A percentile compares a stretch with the other conserved stretches of the same genome.
Evolutionary conservation across 192 early-diverging fungal genomes (phyloP).

Genomic region (Linnemannia zychae): DNA sequence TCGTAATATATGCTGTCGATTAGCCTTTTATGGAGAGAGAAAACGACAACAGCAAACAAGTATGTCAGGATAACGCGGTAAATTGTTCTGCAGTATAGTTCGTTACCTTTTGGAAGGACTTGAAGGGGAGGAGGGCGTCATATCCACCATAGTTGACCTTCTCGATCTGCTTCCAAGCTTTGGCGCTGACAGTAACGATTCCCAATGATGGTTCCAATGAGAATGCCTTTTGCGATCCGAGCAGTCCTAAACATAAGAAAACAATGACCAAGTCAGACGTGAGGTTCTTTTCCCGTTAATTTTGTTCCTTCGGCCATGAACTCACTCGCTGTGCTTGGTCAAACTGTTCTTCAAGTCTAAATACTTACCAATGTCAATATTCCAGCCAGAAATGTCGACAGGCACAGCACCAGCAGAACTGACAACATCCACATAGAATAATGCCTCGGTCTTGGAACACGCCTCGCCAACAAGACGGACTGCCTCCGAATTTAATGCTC

Average conservation of each 20-base stretch:
- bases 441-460: constrained; percentile 29
- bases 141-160: constrained; percentile 50
- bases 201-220: constrained; percentile 45
- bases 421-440: constrained; percentile 49
- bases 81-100: too few relatives aligned
- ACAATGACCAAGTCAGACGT: too few relatives aligned
- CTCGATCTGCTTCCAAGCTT: constrained; percentile 54
- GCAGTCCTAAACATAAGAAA: constrained; percentile 21
- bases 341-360: too few relatives aligned
- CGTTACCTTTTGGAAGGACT: constrained; percentile 26
- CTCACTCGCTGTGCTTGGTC: too few relatives aligned
- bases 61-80: too few relatives aligned
- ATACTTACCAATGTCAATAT: constrained; percentile 45
- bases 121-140: constrained; percentile 46
- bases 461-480: constrained; percentile 26
- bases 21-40: too few relatives aligned
- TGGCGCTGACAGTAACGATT: constrained; percentile 36
- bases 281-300: too few relatives aligned
- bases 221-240: constrained; percentile 52
- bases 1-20: too few relatives aligned
- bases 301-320: too few relatives aligned
- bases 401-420: constrained; percentile 47
- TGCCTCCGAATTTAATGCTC: constrained; percentile 43
- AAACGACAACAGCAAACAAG: too few relatives aligned
- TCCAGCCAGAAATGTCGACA: constrained; percentile 48